phyloP scores from a whole-genome alignment of 306 rosid species.

The Sindora glabra region DNA sequence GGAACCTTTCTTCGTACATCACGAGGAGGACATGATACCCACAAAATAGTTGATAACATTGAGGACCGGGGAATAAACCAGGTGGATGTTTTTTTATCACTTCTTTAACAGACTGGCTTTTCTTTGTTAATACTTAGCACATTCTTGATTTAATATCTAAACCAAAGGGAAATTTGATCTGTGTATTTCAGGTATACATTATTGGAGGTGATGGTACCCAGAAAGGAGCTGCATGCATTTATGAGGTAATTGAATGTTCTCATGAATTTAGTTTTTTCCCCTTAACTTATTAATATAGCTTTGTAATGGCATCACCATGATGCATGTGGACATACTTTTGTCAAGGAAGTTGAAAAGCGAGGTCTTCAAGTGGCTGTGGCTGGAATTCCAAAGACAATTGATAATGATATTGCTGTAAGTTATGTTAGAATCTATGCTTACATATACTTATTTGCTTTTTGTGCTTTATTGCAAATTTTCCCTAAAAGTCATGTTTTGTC shows the following conservation, averaged over 20 bases:
- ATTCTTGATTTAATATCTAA: not conserved
- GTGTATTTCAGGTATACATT: constrained; percentile 59
- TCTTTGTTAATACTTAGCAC: not conserved
- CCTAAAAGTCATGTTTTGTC: no score
- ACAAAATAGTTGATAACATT: constrained; percentile 91
- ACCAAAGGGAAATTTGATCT: constrained; percentile 6
- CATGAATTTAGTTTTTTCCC: constrained; percentile 1
- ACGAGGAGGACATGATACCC: constrained; percentile 93
- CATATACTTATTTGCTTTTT: no score
- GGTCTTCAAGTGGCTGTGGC: constrained; percentile 91
- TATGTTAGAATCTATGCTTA: no score
- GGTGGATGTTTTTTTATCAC: constrained; percentile 35
- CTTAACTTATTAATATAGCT: constrained; percentile 9
- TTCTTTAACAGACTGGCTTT: not conserved
- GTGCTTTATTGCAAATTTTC: no score
- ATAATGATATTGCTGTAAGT: constrained; percentile 94
- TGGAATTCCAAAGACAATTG: constrained; percentile 92
- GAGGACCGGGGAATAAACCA: constrained; percentile 89
- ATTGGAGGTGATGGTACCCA: constrained; percentile 98
- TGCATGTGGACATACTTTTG: constrained; percentile 24
- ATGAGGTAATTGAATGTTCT: constrained; percentile 50
- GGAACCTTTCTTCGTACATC: constrained; percentile 91
- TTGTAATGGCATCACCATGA: constrained; percentile 14
- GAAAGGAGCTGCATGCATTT: constrained; percentile 76
- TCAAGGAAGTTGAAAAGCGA: constrained; percentile 92